Base-by-base conservation (phyloP, 1,284 basidiomycete genomes). In the Kalmanozyma brasiliensis region DNA sequence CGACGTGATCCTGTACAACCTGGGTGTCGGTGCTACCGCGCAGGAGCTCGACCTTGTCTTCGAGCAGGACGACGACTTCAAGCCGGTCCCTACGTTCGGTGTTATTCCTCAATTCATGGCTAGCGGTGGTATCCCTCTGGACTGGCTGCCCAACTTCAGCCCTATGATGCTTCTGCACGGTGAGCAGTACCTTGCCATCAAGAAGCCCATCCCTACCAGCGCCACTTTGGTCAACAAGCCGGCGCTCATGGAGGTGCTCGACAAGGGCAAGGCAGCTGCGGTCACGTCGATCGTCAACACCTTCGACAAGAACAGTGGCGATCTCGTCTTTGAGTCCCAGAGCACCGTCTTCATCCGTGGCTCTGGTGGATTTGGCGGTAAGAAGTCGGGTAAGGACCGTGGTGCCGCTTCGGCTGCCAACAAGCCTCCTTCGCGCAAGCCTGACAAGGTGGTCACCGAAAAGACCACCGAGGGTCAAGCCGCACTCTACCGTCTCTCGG, bases 121-220 rank as follows among this genome's bases (percentile, higher is more conserved):
- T 14, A 69, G 68, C 53, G 51, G 60, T 26, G 63, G 63, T 30
- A 53, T 81, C 19, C 67, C 89, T 16, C 84, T 94, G 40, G 93
- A 92, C 84, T 95, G 89, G 87, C 84, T 98, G 65, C 95, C 95
- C 22, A 92, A 97, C 84, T 98, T 90, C 85, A 94, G 63, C 82
- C 93, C 93, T 87, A 92, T 93, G 63, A 97, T 94, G 85, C 86
- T 98, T n/a, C 87, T 99, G 24, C 96, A 99, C 83, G 95, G 95
- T 58, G 95, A 99, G 83, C 96, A 98, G 82, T 98, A 93, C 83
- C 85, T 99, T 64, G 86, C 89, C 65, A 93, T 98, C 84, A 91
- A 92, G 80, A 89, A 85, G 53, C 89, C 90, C 0, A 92, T 98
- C 70, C 94, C 95, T 0, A 93, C 92, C 0, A 89, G 87, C 64